Evolutionary conservation across 495 filamentous ascomycete genomes (phyloP).

Genomic region (Penicillium lagena): DNA sequence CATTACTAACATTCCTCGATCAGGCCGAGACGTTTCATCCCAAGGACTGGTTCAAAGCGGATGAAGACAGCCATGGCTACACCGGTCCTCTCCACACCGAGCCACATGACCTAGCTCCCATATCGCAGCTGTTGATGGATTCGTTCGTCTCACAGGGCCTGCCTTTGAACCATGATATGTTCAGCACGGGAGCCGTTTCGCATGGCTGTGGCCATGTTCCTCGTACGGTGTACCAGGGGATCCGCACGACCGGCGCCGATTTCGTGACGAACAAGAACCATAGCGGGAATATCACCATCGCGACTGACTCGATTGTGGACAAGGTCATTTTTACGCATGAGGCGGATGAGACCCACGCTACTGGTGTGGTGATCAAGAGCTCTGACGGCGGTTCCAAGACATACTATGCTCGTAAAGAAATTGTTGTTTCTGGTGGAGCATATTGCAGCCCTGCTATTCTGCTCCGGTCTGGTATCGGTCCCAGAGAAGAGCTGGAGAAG

Average conservation of each 20-base stretch:
- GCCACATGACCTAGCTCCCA: conserved; percentile 44
- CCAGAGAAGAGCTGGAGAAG: conserved; percentile 38
- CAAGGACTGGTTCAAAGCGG: conserved; percentile 36
- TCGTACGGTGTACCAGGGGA: conserved; percentile 42
- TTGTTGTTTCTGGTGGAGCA: conserved; percentile 46
- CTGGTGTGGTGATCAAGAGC: conserved; percentile 15
- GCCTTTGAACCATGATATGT: conserved; percentile 43
- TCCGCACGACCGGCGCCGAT: conserved; percentile 42
- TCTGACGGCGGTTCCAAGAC: conserved; percentile 22
- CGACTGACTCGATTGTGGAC: conserved; percentile 32
- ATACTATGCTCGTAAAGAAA: conserved; percentile 33
- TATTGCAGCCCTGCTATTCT: conserved; percentile 54
- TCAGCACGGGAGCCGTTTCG: conserved; percentile 37
- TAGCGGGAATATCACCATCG: conserved; percentile 29
- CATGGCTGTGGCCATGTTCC: conserved; percentile 48
- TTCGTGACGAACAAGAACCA: conserved; percentile 35
- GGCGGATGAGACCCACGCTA: conserved; percentile 13
- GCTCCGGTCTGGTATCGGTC: conserved; percentile 50
- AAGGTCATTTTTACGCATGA: conserved; percentile 19
- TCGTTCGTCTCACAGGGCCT: conserved; percentile 41
- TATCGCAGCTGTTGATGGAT: conserved; percentile 38
- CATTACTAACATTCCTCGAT: not conserved
- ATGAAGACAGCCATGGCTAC: conserved; percentile 32
- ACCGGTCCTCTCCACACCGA: conserved; percentile 40
- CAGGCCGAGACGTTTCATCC: conserved; percentile 44